Conservation (phyloP, 257 asterid species). For the Lavandula angustifolia region DNA sequence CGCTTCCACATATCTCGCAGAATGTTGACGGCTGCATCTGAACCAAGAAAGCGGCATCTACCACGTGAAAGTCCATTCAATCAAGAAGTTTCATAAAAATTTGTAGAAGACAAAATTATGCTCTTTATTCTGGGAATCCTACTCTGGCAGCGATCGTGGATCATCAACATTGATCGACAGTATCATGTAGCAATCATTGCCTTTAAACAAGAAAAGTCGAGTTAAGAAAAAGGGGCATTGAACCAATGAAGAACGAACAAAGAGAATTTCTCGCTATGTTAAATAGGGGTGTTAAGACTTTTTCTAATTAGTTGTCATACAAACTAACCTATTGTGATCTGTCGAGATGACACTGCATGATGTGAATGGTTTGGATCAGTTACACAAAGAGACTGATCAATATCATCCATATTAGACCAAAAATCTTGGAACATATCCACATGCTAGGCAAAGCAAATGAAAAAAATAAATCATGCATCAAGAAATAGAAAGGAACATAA, state of each 20-base stretch:
- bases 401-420: slow-evolving; percentile 69
- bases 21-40: slow-evolving; percentile 44
- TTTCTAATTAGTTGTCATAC: not conserved
- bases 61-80: slow-evolving; percentile 30
- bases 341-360: slow-evolving; percentile 61
- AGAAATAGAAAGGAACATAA: not conserved
- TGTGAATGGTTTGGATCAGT: slow-evolving; percentile 49
- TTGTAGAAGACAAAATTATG: slow-evolving; percentile 9
- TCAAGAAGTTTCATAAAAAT: slow-evolving; percentile 7
- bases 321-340: slow-evolving; percentile 58
- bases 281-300: slow-evolving; percentile 32
- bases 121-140: slow-evolving; percentile 21
- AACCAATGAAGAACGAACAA: not conserved
- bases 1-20: slow-evolving; percentile 57
- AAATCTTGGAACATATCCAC: slow-evolving; percentile 65
- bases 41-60: slow-evolving; percentile 83
- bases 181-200: slow-evolving; percentile 55
- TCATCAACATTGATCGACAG: slow-evolving; percentile 55
- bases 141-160: slow-evolving; percentile 77
- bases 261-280: not conserved
- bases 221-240: slow-evolving; percentile 20
- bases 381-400: slow-evolving; percentile 58
- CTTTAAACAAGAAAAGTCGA: slow-evolving; percentile 37
- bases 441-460: slow-evolving; percentile 47
- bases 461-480: slow-evolving; percentile 24